Conservation (phyloP, 441 rosid species). For the Populus hybrid region DNA sequence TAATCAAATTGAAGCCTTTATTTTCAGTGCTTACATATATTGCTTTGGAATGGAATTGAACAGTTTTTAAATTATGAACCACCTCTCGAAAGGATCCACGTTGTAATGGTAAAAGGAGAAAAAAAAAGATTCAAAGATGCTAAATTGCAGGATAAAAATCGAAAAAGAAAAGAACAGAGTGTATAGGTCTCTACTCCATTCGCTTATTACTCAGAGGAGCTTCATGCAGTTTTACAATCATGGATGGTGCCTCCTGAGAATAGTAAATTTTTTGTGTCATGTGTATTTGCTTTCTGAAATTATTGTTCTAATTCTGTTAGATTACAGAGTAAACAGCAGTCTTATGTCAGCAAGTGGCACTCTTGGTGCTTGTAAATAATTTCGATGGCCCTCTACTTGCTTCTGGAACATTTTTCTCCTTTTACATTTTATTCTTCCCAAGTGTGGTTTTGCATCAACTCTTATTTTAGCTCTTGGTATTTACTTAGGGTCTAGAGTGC, state of each 20-base stretch:
- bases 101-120: not conserved
- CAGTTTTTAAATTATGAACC: not conserved
- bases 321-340: not conserved
- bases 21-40: too few species aligned
- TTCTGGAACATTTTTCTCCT: not conserved
- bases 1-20: conserved; percentile 14
- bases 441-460: not conserved
- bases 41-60: not conserved
- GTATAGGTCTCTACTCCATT: not conserved
- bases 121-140: not conserved
- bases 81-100: not conserved
- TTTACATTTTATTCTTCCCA: not conserved
- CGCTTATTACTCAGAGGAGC: not conserved
- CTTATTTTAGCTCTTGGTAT: not conserved
- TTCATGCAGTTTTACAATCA: not conserved
- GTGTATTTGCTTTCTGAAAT: not conserved
- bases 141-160: not conserved
- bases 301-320: not conserved
- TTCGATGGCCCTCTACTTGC: not conserved
- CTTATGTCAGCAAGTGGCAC: not conserved
- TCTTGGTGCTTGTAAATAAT: not conserved
- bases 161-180: not conserved
- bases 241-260: not conserved
- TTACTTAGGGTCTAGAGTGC: not conserved
- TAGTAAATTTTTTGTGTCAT: not conserved